Evolutionary conservation across 768 basidiomycete genomes (phyloP).

Genomic region (Pleurotus salmoneostramineus): DNA sequence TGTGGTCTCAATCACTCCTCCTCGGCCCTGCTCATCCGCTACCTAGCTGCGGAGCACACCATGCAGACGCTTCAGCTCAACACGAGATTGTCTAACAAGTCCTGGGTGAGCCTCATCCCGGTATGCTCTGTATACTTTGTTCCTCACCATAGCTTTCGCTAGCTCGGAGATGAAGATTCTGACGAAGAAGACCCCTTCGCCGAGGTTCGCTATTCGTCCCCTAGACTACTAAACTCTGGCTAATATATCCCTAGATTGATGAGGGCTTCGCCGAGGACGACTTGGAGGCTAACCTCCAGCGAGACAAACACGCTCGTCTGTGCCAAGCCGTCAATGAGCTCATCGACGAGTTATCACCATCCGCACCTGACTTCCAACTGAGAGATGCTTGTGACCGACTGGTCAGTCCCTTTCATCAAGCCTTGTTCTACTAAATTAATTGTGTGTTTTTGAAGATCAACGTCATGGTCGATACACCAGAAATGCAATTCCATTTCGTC

Average conservation of each 20-base stretch:
- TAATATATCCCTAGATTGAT: constrained; percentile 61
- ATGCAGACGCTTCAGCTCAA: constrained; percentile 81
- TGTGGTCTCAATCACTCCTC: constrained; percentile 21
- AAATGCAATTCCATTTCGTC: constrained; percentile 86
- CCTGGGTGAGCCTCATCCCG: constrained; percentile 58
- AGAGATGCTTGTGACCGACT: constrained; percentile 85
- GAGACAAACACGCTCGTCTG: constrained; percentile 90
- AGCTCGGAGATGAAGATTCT: constrained; percentile 77
- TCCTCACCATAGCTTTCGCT: not conserved
- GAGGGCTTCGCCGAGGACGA: constrained; percentile 92
- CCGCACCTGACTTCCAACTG: constrained; percentile 78
- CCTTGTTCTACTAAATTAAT: constrained; percentile 5
- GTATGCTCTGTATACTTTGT: not conserved
- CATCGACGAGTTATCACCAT: constrained; percentile 82
- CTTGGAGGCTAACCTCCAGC: constrained; percentile 84
- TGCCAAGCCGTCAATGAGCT: constrained; percentile 78
- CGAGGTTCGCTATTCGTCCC: constrained; percentile 45
- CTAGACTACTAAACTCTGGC: constrained; percentile 8
- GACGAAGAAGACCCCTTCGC: constrained; percentile 98
- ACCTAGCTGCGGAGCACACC: constrained; percentile 50
- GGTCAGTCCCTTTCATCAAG: constrained; percentile 38
- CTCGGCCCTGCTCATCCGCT: not conserved
- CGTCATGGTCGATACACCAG: constrained; percentile 75
- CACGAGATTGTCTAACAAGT: constrained; percentile 83
- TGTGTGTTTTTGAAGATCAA: constrained; percentile 44